Percentiles rank a stretch among this genome's conserved stretches.
Conservation (phyloP, 345 rosid genomes). For the Mangifera indica region DNA sequence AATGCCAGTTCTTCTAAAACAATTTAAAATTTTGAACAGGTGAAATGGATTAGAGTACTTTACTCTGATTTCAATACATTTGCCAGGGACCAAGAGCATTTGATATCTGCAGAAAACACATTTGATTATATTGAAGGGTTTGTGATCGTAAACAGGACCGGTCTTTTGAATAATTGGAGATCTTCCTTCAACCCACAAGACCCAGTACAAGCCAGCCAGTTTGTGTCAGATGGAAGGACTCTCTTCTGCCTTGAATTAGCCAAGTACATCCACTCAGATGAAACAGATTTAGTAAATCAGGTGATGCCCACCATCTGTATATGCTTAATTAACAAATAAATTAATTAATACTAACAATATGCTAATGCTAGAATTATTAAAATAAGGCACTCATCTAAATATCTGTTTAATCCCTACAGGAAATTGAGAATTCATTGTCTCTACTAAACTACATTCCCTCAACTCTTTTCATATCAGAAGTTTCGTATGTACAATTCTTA, state of each 20-base stretch:
- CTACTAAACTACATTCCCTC: constrained; percentile 66
- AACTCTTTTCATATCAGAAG: constrained; percentile 73
- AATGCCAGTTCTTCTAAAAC: constrained; percentile 8
- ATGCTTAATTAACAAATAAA: neutral
- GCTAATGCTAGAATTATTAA: neutral
- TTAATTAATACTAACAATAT: neutral
- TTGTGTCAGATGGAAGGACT: constrained; percentile 69
- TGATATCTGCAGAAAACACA: constrained; percentile 53
- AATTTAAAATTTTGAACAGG: constrained; percentile 49
- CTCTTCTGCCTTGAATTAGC: constrained; percentile 89
- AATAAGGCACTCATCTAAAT: constrained; percentile 14
- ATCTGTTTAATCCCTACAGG: constrained; percentile 48
- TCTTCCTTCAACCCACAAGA: constrained; percentile 77
- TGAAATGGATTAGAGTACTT: constrained; percentile 91
- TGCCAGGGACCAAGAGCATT: constrained; percentile 70
- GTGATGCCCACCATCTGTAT: constrained; percentile 39
- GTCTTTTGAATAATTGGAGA: constrained; percentile 83
- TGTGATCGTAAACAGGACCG: constrained; percentile 81
- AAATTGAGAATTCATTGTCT: constrained; percentile 50
- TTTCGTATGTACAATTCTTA: constrained; percentile 71
- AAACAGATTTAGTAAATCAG: constrained; percentile 41
- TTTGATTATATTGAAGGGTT: constrained; percentile 92
- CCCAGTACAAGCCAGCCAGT: constrained; percentile 72
- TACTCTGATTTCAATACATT: constrained; percentile 75
- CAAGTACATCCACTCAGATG: constrained; percentile 59